A percentile compares a stretch with the other conserved stretches of the same genome.
These are phyloP conservation scores for Blastomyces parvus DNA, from an alignment of 2,329 filamentous ascomycete species.

Conservation along the genomic window DNA sequence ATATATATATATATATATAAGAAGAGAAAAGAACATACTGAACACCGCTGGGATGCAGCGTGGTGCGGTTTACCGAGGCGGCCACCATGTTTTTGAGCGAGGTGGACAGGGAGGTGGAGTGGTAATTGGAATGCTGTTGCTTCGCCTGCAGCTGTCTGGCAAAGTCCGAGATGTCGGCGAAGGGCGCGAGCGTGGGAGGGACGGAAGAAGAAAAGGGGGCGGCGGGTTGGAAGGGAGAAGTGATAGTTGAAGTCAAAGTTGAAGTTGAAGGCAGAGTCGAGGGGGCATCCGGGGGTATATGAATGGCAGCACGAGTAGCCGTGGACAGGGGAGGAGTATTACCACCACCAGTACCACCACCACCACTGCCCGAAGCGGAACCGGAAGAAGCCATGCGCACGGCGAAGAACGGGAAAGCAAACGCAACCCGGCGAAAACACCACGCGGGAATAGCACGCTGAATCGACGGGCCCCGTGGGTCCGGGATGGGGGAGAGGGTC, in stretches of 20 bases:
- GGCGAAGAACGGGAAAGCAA: constrained; percentile 2
- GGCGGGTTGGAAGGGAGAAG: not conserved
- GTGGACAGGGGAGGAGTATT: constrained; percentile 9
- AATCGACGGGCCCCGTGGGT: not conserved
- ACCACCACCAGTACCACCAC: no score
- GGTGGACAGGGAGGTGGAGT: constrained; percentile 50
- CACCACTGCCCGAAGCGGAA: constrained; percentile 4
- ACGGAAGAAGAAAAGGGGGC: not conserved
- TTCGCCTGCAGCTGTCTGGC: constrained; percentile 49
- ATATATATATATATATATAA: no score
- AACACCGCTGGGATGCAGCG: constrained; percentile 82
- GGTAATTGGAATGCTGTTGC: constrained; percentile 49
- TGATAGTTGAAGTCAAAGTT: no score
- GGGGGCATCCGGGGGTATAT: constrained; percentile 36
- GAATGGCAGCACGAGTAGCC: constrained; percentile 29
- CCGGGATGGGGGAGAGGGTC: no score
- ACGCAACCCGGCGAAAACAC: constrained; percentile 4
- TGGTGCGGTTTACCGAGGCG: constrained; percentile 74
- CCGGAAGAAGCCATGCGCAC: constrained; percentile 4
- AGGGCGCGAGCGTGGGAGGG: constrained; percentile 21
- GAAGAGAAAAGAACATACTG: constrained; percentile 49
- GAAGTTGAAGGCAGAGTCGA: not conserved
- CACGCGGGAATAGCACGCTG: not conserved
- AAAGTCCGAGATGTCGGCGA: constrained; percentile 47
- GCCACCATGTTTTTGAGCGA: constrained; percentile 45